A percentile compares a stretch with the other conserved stretches of the same genome.
phyloP scores from a whole-genome alignment of 768 basidiomycete genomes.

The Dioszegia aurantiaca region DNA sequence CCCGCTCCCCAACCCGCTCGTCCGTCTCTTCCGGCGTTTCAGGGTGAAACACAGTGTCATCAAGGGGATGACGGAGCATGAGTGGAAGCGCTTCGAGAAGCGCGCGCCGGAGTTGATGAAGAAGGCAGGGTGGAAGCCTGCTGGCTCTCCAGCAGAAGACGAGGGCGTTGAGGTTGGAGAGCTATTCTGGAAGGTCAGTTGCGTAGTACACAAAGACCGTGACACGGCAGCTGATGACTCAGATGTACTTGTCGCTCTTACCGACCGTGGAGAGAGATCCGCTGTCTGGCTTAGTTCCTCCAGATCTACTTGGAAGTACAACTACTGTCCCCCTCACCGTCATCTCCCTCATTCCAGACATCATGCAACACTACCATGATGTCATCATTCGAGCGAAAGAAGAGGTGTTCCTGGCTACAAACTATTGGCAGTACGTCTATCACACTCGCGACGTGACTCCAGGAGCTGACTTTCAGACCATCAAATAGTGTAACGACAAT shows the following conservation, averaged over 20 bases:
- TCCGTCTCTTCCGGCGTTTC: constrained; percentile 46
- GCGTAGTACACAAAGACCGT: background rate
- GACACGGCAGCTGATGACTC: background rate
- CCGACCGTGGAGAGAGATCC: constrained; percentile 61
- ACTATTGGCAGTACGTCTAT: constrained; percentile 57
- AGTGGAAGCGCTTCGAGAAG: constrained; percentile 31
- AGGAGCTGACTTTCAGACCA: constrained; percentile 49
- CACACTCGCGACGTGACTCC: no score
- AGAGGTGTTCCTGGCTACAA: constrained; percentile 68
- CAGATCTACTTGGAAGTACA: constrained; percentile 63
- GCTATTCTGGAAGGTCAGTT: constrained; percentile 62
- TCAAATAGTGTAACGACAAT: constrained; percentile 60
- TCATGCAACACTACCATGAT: constrained; percentile 67
- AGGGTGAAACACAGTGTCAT: constrained; percentile 52
- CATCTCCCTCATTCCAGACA: constrained; percentile 68
- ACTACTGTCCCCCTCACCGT: constrained; percentile 65
- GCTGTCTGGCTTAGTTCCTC: constrained; percentile 61
- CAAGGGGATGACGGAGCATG: constrained; percentile 34
- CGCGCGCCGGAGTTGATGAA: constrained; percentile 29
- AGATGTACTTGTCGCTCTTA: constrained; percentile 67
- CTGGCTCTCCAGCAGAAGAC: constrained; percentile 36
- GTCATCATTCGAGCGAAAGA: constrained; percentile 63
- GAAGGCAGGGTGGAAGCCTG: constrained; percentile 50
- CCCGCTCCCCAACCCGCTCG: constrained; percentile 49
- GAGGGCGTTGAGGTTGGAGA: constrained; percentile 61